Conservation (phyloP, 768 basidiomycete genomes). For the Pholiota molesta region DNA sequence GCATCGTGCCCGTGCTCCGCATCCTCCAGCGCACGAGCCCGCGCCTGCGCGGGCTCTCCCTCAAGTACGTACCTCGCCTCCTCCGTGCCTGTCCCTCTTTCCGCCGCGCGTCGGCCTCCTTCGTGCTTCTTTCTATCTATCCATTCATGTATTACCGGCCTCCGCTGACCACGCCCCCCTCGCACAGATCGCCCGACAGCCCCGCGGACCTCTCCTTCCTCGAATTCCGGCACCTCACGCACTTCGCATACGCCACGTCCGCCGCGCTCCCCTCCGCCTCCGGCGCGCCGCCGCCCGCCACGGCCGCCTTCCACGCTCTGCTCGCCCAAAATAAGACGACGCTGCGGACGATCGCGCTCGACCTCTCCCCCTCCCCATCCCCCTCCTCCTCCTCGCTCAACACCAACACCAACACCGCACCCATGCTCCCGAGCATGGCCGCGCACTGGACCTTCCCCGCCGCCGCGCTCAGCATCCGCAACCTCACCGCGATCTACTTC, state of each 20-base stretch:
- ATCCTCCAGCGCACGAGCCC: conserved; percentile 55
- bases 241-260: conserved; percentile 57
- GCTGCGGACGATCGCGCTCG: conserved; percentile 56
- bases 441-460: conserved; percentile 61
- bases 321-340: conserved; percentile 53
- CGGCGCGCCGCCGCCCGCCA: neutral
- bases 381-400: conserved; percentile 49
- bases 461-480: conserved; percentile 55
- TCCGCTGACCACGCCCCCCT: neutral
- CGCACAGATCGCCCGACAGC: conserved; percentile 47
- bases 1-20: conserved; percentile 53
- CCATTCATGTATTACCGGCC: neutral
- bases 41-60: conserved; percentile 56
- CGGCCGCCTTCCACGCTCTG: conserved; percentile 45
- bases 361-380: conserved; percentile 17
- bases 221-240: conserved; percentile 55
- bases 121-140: neutral
- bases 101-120: neutral
- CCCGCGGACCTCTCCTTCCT: conserved; percentile 49
- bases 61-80: conserved; percentile 41
- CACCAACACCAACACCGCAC: too few species aligned
- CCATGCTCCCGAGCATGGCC: too few species aligned
- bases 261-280: conserved; percentile 26
- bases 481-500: conserved; percentile 67
- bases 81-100: neutral